Conservation (phyloP, 106 monocot species). For the Dendrobium chrysotoxum region DNA sequence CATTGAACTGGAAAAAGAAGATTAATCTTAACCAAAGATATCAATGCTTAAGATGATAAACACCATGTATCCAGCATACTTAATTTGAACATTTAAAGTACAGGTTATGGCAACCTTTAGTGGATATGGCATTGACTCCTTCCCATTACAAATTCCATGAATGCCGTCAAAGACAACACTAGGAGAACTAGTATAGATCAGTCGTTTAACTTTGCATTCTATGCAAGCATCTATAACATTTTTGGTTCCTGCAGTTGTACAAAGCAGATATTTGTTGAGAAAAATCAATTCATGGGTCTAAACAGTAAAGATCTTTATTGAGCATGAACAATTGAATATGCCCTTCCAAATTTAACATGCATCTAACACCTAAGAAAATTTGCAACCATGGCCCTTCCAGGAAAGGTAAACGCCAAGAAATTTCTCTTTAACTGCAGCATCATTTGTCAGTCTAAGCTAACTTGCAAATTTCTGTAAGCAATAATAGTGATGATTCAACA, state of each 20-base stretch:
- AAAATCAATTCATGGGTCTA: background rate
- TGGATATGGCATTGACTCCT: constrained; percentile 79
- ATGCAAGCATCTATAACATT: constrained; percentile 95
- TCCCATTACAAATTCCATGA: constrained; percentile 70
- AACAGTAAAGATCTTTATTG: background rate
- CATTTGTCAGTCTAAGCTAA: background rate
- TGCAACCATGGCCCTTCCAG: background rate
- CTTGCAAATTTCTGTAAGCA: background rate
- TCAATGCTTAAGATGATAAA: constrained; percentile 3
- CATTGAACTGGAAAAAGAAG: constrained; percentile 68
- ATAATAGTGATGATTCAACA: background rate
- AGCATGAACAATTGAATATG: background rate
- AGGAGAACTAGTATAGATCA: constrained; percentile 92
- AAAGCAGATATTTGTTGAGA: background rate
- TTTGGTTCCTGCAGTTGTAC: constrained; percentile 62
- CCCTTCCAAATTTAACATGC: background rate
- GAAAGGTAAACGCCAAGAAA: background rate
- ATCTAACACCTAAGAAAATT: background rate
- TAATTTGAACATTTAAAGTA: background rate
- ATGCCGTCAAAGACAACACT: constrained; percentile 96
- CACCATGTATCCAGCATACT: background rate
- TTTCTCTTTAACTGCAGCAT: background rate
- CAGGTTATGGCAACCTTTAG: constrained; percentile 38
- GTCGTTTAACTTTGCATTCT: constrained; percentile 85
- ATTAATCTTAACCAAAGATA: background rate